These are phyloP conservation scores for Penicillium paradoxum DNA, from an alignment of 495 filamentous ascomycete genomes.

Conservation along the genomic window DNA sequence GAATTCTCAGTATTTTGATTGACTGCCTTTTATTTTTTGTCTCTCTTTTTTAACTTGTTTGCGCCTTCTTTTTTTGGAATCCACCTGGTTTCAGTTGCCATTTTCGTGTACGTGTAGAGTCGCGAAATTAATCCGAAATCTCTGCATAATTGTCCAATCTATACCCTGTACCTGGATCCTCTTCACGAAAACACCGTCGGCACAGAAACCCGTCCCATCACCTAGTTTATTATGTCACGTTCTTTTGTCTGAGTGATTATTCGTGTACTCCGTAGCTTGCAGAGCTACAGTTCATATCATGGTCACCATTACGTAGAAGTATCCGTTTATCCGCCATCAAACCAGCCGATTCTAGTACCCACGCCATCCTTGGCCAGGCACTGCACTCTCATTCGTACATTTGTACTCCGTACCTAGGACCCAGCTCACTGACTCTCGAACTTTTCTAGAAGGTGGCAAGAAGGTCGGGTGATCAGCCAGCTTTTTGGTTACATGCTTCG, in stretches of 20 bases:
- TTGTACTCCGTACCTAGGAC: neutral
- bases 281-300: neutral
- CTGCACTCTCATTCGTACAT: constrained; percentile 18
- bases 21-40: neutral
- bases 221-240: neutral
- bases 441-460: constrained; percentile 29
- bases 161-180: neutral
- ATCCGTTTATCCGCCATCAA: constrained; percentile 10
- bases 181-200: neutral
- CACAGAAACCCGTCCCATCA: neutral
- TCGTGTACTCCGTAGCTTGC: neutral
- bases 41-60: neutral
- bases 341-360: constrained; percentile 7
- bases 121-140: neutral
- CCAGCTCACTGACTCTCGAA: constrained; percentile 18
- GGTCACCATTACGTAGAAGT: neutral
- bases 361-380: constrained; percentile 15
- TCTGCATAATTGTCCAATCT: neutral
- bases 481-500: neutral
- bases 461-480: constrained; percentile 10
- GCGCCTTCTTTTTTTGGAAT: constrained; percentile 2
- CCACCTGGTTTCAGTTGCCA: constrained; percentile 8
- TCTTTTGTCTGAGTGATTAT: neutral
- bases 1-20: neutral
- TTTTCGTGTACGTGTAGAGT: too few relatives aligned